A percentile compares a stretch with the other conserved stretches of the same genome.
Evolutionary conservation across 352 stramenopile genomes (phyloP).

Genomic region (Phytopythium kandeliae): DNA sequence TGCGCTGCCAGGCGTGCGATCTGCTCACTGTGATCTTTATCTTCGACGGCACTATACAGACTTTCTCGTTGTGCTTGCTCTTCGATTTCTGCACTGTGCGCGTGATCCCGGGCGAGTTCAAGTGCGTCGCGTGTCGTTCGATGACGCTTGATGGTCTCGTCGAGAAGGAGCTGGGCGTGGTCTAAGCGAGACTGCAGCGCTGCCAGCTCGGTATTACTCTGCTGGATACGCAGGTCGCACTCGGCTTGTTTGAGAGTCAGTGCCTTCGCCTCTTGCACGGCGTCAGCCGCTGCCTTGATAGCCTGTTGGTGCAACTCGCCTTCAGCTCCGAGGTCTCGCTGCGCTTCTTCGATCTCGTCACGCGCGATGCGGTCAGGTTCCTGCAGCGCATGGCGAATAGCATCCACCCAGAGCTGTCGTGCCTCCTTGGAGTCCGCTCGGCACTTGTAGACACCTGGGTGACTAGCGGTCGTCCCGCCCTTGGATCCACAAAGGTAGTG

Average conservation of each 20-base stretch:
- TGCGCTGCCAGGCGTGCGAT: conserved; percentile 49
- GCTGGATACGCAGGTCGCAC: conserved; percentile 24
- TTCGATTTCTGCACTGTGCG: conserved; percentile 22
- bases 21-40: conserved; percentile 14
- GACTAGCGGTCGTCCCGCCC: conserved; percentile 16
- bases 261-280: conserved; percentile 29
- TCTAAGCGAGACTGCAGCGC: conserved; percentile 27
- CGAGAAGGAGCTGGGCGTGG: conserved; percentile 17
- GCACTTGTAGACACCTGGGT: conserved; percentile 47
- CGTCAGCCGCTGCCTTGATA: conserved; percentile 38
- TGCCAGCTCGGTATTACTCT: conserved; percentile 17
- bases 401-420: conserved; percentile 49
- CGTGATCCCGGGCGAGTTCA: conserved; percentile 22
- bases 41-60: conserved; percentile 4
- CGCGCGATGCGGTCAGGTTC: conserved; percentile 66
- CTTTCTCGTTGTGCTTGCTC: background rate
- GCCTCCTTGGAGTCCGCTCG: conserved; percentile 47
- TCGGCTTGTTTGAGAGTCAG: conserved; percentile 21
- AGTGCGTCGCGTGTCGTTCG: conserved; percentile 22
- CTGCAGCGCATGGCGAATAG: conserved; percentile 57
- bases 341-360: conserved; percentile 71
- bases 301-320: conserved; percentile 30
- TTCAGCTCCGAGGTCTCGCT: conserved; percentile 40
- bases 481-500: conserved; percentile 6
- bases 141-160: conserved; percentile 19